These are phyloP conservation scores for Nemania abortiva DNA, from an alignment of 2,329 filamentous ascomycete genomes.

Conservation along the genomic window DNA sequence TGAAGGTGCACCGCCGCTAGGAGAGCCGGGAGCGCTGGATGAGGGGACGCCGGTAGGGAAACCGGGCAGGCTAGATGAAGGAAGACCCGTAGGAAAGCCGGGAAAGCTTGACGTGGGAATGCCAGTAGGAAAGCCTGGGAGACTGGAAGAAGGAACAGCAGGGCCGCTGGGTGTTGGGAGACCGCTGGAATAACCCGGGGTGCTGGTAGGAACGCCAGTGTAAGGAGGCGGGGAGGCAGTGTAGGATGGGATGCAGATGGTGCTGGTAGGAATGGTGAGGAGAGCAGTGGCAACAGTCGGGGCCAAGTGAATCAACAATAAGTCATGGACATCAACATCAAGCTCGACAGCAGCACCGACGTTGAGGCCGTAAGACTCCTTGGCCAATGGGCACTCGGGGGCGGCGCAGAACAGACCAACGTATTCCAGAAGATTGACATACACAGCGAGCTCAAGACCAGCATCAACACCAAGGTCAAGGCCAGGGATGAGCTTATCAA, in stretches of 20 bases:
- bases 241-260: slow-evolving; percentile 51
- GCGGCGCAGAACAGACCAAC: slow-evolving; percentile 56
- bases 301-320: slow-evolving; percentile 55
- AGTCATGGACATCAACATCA: slow-evolving; percentile 52
- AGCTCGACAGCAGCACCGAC: slow-evolving; percentile 54
- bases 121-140: slow-evolving; percentile 2
- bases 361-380: slow-evolving; percentile 56
- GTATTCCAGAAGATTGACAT: slow-evolving; percentile 67
- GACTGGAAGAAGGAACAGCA: slow-evolving; percentile 25
- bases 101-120: neutral
- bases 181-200: slow-evolving; percentile 17
- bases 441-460: slow-evolving; percentile 60
- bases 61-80: slow-evolving; percentile 15
- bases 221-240: too few relatives aligned
- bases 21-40: neutral
- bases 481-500: slow-evolving; percentile 39
- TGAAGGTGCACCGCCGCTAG: slow-evolving; percentile 23
- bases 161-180: slow-evolving; percentile 18
- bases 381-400: slow-evolving; percentile 53
- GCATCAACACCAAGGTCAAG: slow-evolving; percentile 52
- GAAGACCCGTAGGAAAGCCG: neutral
- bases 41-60: slow-evolving; percentile 6
- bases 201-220: neutral
- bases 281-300: slow-evolving; percentile 58
- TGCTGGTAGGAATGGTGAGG: slow-evolving; percentile 53